Conservation (phyloP, 805 yeast species). For the Myxozyma geophila region DNA sequence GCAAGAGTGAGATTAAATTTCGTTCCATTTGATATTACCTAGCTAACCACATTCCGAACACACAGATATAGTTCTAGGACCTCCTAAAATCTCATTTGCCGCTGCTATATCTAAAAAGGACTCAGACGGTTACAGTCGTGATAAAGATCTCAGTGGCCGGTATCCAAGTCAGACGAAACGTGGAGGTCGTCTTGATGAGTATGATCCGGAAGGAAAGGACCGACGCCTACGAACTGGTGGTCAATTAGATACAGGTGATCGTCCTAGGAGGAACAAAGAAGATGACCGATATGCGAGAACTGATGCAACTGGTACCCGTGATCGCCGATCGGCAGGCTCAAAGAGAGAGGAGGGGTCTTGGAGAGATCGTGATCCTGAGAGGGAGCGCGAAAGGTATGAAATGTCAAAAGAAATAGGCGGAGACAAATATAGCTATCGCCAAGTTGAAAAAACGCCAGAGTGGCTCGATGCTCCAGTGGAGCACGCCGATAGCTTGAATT, state of each 20-base stretch:
- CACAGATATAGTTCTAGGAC: conserved; percentile 30
- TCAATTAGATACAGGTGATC: conserved; percentile 5
- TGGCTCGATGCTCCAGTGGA: conserved; percentile 27
- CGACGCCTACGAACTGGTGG: conserved; percentile 8
- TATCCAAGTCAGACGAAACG: background rate
- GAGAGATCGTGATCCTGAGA: conserved; percentile 30
- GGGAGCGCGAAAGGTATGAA: conserved; percentile 14
- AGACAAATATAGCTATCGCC: conserved; percentile 3
- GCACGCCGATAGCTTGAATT: conserved; percentile 15
- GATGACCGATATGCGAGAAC: conserved; percentile 6
- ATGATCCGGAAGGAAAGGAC: conserved; percentile 11
- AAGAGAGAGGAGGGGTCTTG: conserved; percentile 31
- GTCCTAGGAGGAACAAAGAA: conserved; percentile 5
- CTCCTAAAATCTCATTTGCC: conserved; percentile 34
- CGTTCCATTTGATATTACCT: no score
- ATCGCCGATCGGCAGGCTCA: background rate
- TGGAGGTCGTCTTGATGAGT: conserved; percentile 8
- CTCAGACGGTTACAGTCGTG: background rate
- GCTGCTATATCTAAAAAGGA: conserved; percentile 7
- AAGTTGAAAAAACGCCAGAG: conserved; percentile 24
- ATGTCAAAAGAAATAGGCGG: conserved; percentile 3
- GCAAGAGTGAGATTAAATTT: background rate
- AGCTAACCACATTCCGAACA: background rate
- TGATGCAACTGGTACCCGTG: background rate
- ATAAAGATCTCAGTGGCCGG: no score